These are phyloP conservation scores for Tetramitus jugosus DNA, from an alignment of 208 protist genomes.

Conservation along the genomic window DNA sequence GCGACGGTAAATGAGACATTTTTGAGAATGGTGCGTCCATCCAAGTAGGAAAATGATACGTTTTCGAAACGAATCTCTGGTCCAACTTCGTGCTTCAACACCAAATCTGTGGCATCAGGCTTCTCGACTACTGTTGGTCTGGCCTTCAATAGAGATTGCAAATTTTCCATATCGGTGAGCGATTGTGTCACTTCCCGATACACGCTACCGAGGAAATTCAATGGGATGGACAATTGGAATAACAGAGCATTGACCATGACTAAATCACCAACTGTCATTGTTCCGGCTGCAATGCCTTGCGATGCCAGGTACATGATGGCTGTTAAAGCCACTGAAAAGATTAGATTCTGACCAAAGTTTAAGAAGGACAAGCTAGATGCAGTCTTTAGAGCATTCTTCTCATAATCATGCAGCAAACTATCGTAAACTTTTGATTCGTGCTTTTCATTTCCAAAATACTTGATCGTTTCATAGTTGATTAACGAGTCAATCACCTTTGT, in stretches of 20 bases:
- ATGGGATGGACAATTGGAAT: conserved; percentile 87
- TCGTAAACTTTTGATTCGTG: conserved; percentile 63
- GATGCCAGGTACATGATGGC: neutral
- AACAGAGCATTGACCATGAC: conserved; percentile 82
- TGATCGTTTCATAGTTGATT: conserved; percentile 88
- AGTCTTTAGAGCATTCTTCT: neutral
- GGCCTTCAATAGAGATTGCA: conserved; percentile 72
- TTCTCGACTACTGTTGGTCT: neutral
- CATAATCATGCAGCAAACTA: conserved; percentile 47
- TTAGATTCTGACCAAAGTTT: conserved; percentile 16
- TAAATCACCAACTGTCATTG: conserved; percentile 83
- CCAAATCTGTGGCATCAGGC: neutral
- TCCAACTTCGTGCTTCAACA: neutral
- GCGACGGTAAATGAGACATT: conserved; percentile 71
- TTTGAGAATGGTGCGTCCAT: conserved; percentile 45
- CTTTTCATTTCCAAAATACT: conserved; percentile 77
- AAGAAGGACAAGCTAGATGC: neutral
- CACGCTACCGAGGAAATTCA: conserved; percentile 90
- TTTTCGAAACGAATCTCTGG: conserved; percentile 22
- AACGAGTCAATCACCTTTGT: conserved; percentile 78
- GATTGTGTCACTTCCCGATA: conserved; percentile 81
- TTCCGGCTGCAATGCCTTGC: conserved; percentile 51
- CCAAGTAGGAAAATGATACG: conserved; percentile 12
- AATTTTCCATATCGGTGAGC: conserved; percentile 85
- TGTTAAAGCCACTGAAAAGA: neutral